Evolutionary conservation across 768 basidiomycete species (phyloP), one percentile per base, ranked within the genome.

Genomic region (Termitomyces sp.): DNA sequence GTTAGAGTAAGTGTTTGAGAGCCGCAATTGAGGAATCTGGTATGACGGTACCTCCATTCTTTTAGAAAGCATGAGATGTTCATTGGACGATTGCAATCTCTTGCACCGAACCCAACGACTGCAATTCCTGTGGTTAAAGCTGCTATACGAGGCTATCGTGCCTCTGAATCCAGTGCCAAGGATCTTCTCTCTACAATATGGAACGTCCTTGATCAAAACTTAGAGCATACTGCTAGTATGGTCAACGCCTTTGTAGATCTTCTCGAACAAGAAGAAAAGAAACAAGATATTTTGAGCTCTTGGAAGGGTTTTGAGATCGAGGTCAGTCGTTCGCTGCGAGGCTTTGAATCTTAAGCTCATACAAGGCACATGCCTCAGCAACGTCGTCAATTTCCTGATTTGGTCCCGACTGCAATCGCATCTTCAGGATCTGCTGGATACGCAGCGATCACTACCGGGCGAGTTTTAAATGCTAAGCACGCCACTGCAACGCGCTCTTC

Each of bases 281-380:
- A 88, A 58, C 77, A 80, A 38, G 87, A 85, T 56, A 68, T 98
- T 1, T 73, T 95, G 54, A 67, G 76, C 0, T 88, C 91, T 0
- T 91, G 95, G 88, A 91, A 89, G 52, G 85, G 85, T 1, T 94
- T 95, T 71, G 86, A 87, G 58, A 77, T 91, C 32, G 91, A 96
- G 82, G 91, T 93, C 60, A 14, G 65, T 63, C 67, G 41, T 55
- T n/a, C 35, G 8, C 36, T 40, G 33, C 33, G 57, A 18, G 20
- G 50, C 3, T 46, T 63, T 2, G 6, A 13, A 57, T 38, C 10
- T 56, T 20, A n/a, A 50, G 16, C 23, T 46, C 41, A 16, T 64
- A 28, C 7, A 40, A 40, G 30, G n/a, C 20, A 55, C 26, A 30
- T 43, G 13, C 26, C 57, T 32, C 61, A 94, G 90, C 89, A 91